Conservation (phyloP, 106 monocot species). For the Dactylorhiza incarnata region DNA sequence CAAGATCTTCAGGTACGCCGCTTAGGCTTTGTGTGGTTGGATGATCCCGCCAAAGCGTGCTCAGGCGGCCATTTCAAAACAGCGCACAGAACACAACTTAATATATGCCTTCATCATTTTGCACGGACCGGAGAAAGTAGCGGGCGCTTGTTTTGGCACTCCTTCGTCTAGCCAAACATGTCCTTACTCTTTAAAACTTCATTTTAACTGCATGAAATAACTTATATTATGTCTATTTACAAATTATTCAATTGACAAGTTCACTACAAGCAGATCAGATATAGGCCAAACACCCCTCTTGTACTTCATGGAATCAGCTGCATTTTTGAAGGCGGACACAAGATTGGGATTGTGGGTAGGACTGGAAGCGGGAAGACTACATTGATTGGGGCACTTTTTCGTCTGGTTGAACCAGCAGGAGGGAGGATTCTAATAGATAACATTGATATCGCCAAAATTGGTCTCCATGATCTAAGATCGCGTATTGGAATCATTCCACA, state of each 20-base stretch:
- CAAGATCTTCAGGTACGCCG: conserved; percentile 61
- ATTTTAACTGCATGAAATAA: neutral
- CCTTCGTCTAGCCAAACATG: too few relatives aligned
- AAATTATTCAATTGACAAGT: neutral
- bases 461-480: conserved; percentile 89
- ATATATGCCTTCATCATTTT: too few relatives aligned
- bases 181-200: neutral
- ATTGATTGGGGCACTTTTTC: conserved; percentile 76
- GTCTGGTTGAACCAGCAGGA: conserved; percentile 78
- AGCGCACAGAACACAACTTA: too few relatives aligned
- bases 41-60: too few relatives aligned
- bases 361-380: conserved; percentile 98
- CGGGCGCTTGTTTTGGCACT: too few relatives aligned
- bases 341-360: conserved; percentile 89
- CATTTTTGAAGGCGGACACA: conserved; percentile 79
- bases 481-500: conserved; percentile 89
- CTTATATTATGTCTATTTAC: neutral
- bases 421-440: conserved; percentile 73
- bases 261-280: conserved; percentile 50
- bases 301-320: conserved; percentile 76
- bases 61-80: too few relatives aligned
- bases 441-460: conserved; percentile 63
- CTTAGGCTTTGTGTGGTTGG: neutral
- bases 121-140: too few relatives aligned
- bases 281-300: conserved; percentile 62